A percentile compares a stretch with the other conserved stretches of the same genome.
These are phyloP conservation scores for Didymella lethalis DNA, from an alignment of 2,329 filamentous ascomycete genomes.

Conservation along the genomic window DNA sequence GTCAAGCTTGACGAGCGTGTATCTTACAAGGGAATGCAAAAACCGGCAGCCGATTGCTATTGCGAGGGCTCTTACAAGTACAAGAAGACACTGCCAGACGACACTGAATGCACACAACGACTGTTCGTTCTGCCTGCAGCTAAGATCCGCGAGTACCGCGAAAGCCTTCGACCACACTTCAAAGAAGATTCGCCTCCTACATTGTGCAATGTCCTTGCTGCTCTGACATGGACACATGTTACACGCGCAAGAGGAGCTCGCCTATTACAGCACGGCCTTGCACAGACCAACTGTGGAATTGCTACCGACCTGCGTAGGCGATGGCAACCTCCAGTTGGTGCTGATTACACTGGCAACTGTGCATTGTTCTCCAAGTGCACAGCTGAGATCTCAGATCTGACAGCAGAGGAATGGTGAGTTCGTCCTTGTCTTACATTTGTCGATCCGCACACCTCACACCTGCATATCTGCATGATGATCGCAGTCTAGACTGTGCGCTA, in stretches of 20 bases:
- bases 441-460: slow-evolving; percentile 20
- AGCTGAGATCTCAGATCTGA: slow-evolving; percentile 35
- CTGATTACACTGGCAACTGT: slow-evolving; percentile 46
- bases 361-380: slow-evolving; percentile 43
- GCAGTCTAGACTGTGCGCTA: slow-evolving; percentile 18
- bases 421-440: slow-evolving; percentile 16
- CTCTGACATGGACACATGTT: slow-evolving; percentile 48
- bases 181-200: slow-evolving; percentile 31
- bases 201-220: slow-evolving; percentile 45
- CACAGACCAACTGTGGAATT: slow-evolving; percentile 40
- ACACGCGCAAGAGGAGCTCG: slow-evolving; percentile 43
- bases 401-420: slow-evolving; percentile 41
- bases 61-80: slow-evolving; percentile 39
- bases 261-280: slow-evolving; percentile 27
- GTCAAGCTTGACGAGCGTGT: slow-evolving; percentile 33
- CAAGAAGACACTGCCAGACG: slow-evolving; percentile 35
- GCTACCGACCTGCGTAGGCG: slow-evolving; percentile 43
- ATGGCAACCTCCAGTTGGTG: slow-evolving; percentile 33
- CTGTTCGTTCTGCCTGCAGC: slow-evolving; percentile 42
- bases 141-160: slow-evolving; percentile 38
- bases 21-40: slow-evolving; percentile 13
- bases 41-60: slow-evolving; percentile 39
- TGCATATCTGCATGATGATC: slow-evolving; percentile 19
- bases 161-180: slow-evolving; percentile 32
- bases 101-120: slow-evolving; percentile 37